These are phyloP conservation scores for Ehretia macrophylla DNA, from an alignment of 257 asterid species.

Conservation along the genomic window DNA sequence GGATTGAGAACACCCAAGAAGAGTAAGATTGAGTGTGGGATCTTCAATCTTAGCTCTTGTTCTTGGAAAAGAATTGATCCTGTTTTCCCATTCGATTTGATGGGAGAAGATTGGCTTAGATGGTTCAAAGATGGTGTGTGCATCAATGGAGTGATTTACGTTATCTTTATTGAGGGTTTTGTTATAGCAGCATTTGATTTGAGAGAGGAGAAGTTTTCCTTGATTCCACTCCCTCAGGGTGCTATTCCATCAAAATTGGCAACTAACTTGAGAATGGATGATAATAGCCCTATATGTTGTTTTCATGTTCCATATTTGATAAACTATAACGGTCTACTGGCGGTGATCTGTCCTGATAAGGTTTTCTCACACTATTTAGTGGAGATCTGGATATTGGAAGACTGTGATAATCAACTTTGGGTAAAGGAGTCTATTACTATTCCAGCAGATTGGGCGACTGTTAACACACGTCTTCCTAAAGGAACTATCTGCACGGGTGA, in stretches of 20 bases:
- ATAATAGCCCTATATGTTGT: too few relatives aligned
- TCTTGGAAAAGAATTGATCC: not conserved
- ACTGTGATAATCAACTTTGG: not conserved
- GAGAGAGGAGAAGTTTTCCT: not conserved
- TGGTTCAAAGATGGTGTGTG: not conserved
- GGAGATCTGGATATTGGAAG: conserved; percentile 1
- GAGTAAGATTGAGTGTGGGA: not conserved
- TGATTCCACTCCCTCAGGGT: not conserved
- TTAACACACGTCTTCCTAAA: not conserved
- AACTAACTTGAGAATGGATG: too few relatives aligned
- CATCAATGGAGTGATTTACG: not conserved
- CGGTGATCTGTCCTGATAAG: not conserved
- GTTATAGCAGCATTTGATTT: conserved; percentile 1
- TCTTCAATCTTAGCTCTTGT: not conserved
- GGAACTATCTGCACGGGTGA: not conserved
- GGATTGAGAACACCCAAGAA: not conserved
- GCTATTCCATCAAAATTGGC: not conserved
- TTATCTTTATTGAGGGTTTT: not conserved
- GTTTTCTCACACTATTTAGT: not conserved
- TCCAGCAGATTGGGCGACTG: not conserved
- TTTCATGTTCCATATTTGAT: not conserved
- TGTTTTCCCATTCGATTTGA: not conserved
- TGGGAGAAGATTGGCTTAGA: not conserved
- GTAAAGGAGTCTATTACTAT: conserved; percentile 1
- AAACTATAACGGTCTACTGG: not conserved